Conservation (phyloP, 371 early-diverging fungal genomes). For the Mortierella sp. region DNA sequence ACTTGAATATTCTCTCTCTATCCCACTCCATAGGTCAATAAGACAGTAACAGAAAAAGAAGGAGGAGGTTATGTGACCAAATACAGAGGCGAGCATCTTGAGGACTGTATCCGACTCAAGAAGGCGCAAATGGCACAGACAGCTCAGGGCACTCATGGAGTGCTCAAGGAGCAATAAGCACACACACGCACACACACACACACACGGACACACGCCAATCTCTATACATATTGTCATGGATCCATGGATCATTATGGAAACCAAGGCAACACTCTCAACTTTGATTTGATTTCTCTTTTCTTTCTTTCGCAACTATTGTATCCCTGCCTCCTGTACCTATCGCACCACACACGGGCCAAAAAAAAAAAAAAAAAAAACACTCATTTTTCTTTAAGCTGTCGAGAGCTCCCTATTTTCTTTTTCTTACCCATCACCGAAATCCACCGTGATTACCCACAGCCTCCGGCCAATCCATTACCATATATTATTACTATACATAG, state of each 20-base stretch:
- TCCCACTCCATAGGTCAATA: constrained; percentile 61
- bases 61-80: constrained; percentile 71
- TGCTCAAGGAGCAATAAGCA: constrained; percentile 26
- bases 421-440: background rate
- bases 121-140: constrained; percentile 41
- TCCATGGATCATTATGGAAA: background rate
- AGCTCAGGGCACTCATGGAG: constrained; percentile 24
- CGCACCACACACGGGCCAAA: background rate
- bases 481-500: background rate
- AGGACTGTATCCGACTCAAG: constrained; percentile 58
- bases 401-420: background rate
- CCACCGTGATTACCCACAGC: background rate
- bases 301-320: background rate
- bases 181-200: background rate
- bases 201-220: background rate
- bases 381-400: background rate
- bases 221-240: background rate
- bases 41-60: constrained; percentile 72
- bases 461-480: background rate
- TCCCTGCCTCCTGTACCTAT: no score
- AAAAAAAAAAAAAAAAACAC: constrained; percentile 4
- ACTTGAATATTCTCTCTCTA: background rate
- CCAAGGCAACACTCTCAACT: background rate
- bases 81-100: constrained; percentile 70
- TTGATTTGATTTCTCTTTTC: background rate